Conservation (phyloP, 2,329 filamentous ascomycete species). For the Rutstroemia sydowiana region DNA sequence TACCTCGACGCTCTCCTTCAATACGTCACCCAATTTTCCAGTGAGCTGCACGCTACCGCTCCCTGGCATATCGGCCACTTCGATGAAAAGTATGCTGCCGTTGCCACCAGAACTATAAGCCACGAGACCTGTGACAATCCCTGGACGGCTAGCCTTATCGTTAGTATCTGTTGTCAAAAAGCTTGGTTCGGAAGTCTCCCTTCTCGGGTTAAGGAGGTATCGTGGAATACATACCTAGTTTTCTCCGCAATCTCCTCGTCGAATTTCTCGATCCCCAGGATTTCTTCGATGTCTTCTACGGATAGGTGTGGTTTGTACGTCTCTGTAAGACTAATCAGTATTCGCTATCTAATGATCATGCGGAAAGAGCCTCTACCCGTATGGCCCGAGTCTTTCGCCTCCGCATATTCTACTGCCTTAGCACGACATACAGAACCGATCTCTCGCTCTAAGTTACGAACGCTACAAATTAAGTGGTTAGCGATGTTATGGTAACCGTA, state of each 20-base stretch:
- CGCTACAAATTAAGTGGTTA: conserved; percentile 42
- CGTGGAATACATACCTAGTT: conserved; percentile 35
- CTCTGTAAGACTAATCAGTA: conserved; percentile 30
- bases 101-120: conserved; percentile 90
- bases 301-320: conserved; percentile 69
- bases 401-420: conserved; percentile 91
- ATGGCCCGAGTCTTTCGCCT: conserved; percentile 68
- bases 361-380: conserved; percentile 24
- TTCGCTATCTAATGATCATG: background rate
- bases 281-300: conserved; percentile 76
- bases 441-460: conserved; percentile 92
- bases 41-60: conserved; percentile 88
- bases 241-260: conserved; percentile 94
- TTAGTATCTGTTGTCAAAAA: conserved; percentile 10
- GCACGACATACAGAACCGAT: conserved; percentile 89
- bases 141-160: conserved; percentile 54
- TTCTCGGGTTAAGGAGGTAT: conserved; percentile 1
- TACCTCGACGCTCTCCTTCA: conserved; percentile 96
- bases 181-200: conserved; percentile 13
- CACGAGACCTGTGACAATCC: conserved; percentile 91
- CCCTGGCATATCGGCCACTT: conserved; percentile 95
- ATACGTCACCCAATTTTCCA: conserved; percentile 89
- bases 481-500: background rate
- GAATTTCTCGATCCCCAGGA: conserved; percentile 87
- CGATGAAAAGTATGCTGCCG: conserved; percentile 95